Evolutionary conservation across 176 grass and related monocot species (phyloP).

Genomic region (Aegilops longissima): DNA sequence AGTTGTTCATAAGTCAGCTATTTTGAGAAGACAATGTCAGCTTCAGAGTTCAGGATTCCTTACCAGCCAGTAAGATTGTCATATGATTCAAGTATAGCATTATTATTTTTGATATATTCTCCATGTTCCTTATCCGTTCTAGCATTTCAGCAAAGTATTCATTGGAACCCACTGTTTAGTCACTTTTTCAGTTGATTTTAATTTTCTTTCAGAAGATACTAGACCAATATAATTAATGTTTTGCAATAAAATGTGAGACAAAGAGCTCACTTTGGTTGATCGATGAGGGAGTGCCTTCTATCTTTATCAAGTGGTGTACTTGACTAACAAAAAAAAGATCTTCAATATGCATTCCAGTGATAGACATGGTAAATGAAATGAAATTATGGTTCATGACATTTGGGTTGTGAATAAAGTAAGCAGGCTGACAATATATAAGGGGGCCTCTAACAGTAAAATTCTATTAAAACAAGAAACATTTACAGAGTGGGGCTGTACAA

Average conservation of each 20-base stretch:
- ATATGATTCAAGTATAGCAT: constrained; percentile 25
- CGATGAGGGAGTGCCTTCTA: neutral
- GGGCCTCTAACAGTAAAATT: neutral
- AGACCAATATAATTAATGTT: constrained; percentile 15
- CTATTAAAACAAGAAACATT: neutral
- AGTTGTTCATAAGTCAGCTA: constrained; percentile 1
- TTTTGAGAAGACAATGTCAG: constrained; percentile 53
- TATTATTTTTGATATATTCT: neutral
- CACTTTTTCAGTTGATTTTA: constrained; percentile 33
- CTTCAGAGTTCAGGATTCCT: constrained; percentile 59
- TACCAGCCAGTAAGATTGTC: constrained; percentile 52
- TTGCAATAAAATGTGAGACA: neutral
- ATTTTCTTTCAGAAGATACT: constrained; percentile 6
- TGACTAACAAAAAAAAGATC: neutral
- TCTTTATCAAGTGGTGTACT: constrained; percentile 18
- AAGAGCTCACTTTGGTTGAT: constrained; percentile 21
- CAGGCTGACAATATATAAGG: neutral
- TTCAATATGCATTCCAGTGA: neutral
- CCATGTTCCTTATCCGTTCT: neutral
- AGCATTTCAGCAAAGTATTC: constrained; percentile 6
- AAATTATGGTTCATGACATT: constrained; percentile 7
- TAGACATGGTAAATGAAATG: constrained; percentile 5
- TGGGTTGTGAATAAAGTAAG: neutral
- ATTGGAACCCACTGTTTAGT: neutral
- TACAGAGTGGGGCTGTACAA: neutral